Base-by-base conservation (phyloP, 148 eudicot genomes). In the Talinum fruticosum region DNA sequence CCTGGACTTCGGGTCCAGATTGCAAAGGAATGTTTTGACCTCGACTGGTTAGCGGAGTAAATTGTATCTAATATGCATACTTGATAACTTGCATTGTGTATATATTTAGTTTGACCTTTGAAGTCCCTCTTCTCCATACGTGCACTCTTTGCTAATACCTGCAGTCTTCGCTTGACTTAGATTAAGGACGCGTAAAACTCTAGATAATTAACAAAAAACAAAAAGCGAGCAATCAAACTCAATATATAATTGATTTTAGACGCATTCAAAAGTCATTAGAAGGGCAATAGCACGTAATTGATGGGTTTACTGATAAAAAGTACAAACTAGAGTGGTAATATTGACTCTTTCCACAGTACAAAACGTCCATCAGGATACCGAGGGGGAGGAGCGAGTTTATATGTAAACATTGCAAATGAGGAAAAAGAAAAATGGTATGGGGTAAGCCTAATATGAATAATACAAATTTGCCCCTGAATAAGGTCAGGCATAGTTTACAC, bases 21-120 rank as follows among this genome's bases (percentile, higher is more conserved):
- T 78, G 91, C 87, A 8, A 87, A 88, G 79, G 92, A 86, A 70
- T 83, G 85, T 81, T 93, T 82, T 57, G 86, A 80, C 74, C 85
- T 93, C 10, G 93, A 93, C 53, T 93, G 96, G 97, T 79, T 91
- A 51, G 64, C 78, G 26, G 95, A 92, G 26, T 92, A 54, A 81
- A 44, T 41, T 19, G 70, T 14, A 71, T 71, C 15, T 26, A 61
- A 28, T 61, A n/a, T 54, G 26, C n/a, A 23, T 19, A 54, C n/a
- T 54, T 23, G 62, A 23, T 28, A 28, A 26, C 32, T 24, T 26
- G 66, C 32, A 61, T 61, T 24, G 32, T 61, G 26, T 10, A 61
- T 61, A 61, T n/a, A 8, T 4, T 5, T 61, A 23, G 21, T 19
- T 21, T 21, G 62, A 4, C n/a, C 26, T n/a, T n/a, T n/a, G n/a